phyloP scores from a whole-genome alignment of 2,329 filamentous ascomycete species.

The Cercospora zeae-maydis region DNA sequence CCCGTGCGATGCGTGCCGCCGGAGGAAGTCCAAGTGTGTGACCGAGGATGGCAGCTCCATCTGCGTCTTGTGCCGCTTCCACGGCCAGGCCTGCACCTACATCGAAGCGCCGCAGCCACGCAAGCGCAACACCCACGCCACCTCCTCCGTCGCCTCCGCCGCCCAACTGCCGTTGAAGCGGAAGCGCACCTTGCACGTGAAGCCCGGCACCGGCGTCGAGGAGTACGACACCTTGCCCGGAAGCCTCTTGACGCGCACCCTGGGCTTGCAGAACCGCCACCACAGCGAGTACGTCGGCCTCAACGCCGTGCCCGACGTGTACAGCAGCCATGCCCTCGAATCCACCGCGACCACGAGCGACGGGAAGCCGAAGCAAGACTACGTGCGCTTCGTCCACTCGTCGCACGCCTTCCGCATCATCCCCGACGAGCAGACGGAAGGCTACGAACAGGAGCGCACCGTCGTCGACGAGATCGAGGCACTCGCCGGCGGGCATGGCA shows the following conservation, averaged over 20 bases:
- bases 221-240: conserved; percentile 69
- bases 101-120: conserved; percentile 44
- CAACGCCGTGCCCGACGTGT: conserved; percentile 26
- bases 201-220: conserved; percentile 50
- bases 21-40: conserved; percentile 29
- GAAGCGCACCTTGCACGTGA: conserved; percentile 15
- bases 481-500: conserved; percentile 67
- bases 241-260: conserved; percentile 62
- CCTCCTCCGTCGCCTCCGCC: conserved; percentile 5
- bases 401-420: conserved; percentile 73
- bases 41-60: conserved; percentile 25
- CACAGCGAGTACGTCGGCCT: conserved; percentile 30
- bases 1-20: conserved; percentile 25
- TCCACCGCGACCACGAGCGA: neutral
- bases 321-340: conserved; percentile 12
- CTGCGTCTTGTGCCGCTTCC: conserved; percentile 41
- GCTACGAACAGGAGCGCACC: conserved; percentile 25
- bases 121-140: conserved; percentile 17
- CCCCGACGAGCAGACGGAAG: conserved; percentile 41
- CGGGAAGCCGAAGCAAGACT: conserved; percentile 7
- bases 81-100: conserved; percentile 71
- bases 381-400: conserved; percentile 67
- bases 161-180: conserved; percentile 14
- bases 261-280: conserved; percentile 34
- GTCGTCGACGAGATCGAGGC: conserved; percentile 68